Evolutionary conservation across 75 land plant species (phyloP), one percentile per base, ranked within the genome.

Genomic region (Picea glauca): DNA sequence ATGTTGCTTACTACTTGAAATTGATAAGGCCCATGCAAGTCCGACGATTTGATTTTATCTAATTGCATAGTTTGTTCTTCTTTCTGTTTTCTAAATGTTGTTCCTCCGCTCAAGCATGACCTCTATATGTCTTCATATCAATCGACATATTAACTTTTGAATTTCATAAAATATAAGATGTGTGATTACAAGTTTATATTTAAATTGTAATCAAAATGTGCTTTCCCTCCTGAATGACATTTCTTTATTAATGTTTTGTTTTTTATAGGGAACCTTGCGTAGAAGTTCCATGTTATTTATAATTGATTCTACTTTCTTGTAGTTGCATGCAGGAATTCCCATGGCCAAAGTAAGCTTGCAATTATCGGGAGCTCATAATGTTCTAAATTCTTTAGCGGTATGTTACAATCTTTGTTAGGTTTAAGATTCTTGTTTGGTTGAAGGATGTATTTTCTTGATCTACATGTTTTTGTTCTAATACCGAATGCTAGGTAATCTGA

Each of bases 301-400:
- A 30, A 32, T 54, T 56, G 30, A 75, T 75, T 77, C 7, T 77
- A 40, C 26, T 33, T 46, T 30, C 14, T 31, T 85, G 63, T 79
- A 91, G 93, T 78, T 67, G 73, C 62, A 84, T 78, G 80, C 62
- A 60, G 84, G 82, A 38, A 72, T 40, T 50, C 84, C 82, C 32
- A 78, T 91, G 79, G 75, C 90, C 38, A 75, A 77, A 38, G 85
- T 91, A 75, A 84, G 82, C 65, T 73, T 91, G 54, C 76, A 82
- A 46, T 75, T 91, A 62, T 88, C 93, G 30, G 93, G 93, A 72
- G 61, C 82, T 63, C 87, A 91, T 78, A 91, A 91, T 77, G 90
- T 91, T 74, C 82, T 91, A 20, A 91, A 91, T 78, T 91, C 93
- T 75, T 81, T 91, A 33, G 93, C 93, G 77, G 93, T 91, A 58